phyloP scores from a whole-genome alignment of 306 rosid genomes.

The Astragalus membranaceus region DNA sequence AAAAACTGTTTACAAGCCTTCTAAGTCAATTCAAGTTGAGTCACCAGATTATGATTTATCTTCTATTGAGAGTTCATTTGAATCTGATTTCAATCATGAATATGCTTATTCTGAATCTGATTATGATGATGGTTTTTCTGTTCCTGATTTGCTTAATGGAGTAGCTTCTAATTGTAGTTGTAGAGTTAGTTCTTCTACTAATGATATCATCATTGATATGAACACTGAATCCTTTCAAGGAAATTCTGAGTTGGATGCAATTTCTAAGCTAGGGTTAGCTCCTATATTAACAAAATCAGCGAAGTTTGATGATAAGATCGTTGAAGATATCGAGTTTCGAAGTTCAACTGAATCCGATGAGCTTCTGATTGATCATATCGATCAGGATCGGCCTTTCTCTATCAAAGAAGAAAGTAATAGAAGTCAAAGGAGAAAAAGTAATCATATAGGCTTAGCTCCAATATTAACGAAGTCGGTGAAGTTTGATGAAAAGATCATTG shows the following conservation, averaged over 20 bases:
- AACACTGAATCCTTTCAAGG: slow-evolving; percentile 37
- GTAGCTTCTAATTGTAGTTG: slow-evolving; percentile 42
- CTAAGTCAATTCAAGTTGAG: slow-evolving; percentile 23
- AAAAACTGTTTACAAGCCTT: slow-evolving; percentile 69
- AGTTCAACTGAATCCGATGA: slow-evolving; percentile 37
- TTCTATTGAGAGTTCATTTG: slow-evolving; percentile 44
- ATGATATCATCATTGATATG: slow-evolving; percentile 76
- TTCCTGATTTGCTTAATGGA: slow-evolving; percentile 44
- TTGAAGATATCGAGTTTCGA: slow-evolving; percentile 17
- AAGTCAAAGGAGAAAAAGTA: slow-evolving; percentile 21
- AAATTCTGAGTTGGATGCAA: slow-evolving; percentile 35
- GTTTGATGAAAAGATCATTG: slow-evolving; percentile 32
- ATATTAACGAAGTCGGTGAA: slow-evolving; percentile 48
- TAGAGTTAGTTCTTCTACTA: slow-evolving; percentile 65
- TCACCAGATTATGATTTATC: slow-evolving; percentile 54
- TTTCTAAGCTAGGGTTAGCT: slow-evolving; percentile 54
- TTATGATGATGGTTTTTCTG: slow-evolving; percentile 31
- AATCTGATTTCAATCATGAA: slow-evolving; percentile 28
- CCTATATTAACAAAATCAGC: slow-evolving; percentile 52
- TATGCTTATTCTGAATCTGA: slow-evolving; percentile 52
- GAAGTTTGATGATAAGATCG: slow-evolving; percentile 35
- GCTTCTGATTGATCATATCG: neutral
- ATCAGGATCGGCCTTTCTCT: slow-evolving; percentile 23
- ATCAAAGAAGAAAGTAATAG: slow-evolving; percentile 31
- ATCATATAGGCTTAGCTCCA: slow-evolving; percentile 44